Conservation (phyloP, 2,329 filamentous ascomycete species). For the Phialophora tarda region DNA sequence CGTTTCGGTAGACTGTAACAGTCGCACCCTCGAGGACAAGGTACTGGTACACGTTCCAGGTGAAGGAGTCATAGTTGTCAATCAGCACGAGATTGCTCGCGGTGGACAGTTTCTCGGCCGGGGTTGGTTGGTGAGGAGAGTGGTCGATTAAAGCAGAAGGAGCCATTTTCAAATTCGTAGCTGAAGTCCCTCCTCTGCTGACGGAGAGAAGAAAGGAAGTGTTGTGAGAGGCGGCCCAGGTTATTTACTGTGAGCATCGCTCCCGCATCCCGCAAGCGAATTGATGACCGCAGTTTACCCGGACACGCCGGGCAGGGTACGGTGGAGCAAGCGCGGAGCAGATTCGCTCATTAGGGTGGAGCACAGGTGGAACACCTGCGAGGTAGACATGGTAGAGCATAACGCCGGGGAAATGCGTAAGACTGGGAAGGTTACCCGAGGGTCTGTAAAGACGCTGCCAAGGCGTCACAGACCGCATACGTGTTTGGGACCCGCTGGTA, state of each 20-base stretch:
- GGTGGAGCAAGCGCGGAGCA: background rate
- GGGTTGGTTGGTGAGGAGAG: conserved; percentile 82
- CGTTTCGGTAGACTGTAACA: conserved; percentile 89
- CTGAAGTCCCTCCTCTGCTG: background rate
- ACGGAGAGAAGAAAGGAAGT: background rate
- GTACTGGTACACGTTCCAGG: conserved; percentile 99
- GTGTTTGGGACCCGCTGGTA: too few relatives aligned
- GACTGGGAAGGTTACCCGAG: too few relatives aligned
- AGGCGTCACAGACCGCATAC: too few relatives aligned
- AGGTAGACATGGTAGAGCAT: too few relatives aligned
- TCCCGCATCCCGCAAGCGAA: background rate
- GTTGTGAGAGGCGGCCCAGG: background rate
- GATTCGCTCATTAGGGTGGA: background rate
- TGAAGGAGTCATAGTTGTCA: conserved; percentile 99
- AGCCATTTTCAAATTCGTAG: conserved; percentile 46
- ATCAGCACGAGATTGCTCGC: conserved; percentile 93
- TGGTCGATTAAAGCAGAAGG: conserved; percentile 70
- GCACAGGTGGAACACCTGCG: background rate
- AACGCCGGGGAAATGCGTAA: too few relatives aligned
- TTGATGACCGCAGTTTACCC: conserved; percentile 14
- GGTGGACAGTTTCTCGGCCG: conserved; percentile 72
- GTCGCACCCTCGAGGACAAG: conserved; percentile 92
- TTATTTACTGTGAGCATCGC: background rate
- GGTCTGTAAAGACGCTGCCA: too few relatives aligned
- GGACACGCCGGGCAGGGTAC: background rate